Evolutionary conservation across 2,329 filamentous ascomycete genomes (phyloP), one percentile per base, ranked within the genome.

Genomic region (Fusarium temperatum): DNA sequence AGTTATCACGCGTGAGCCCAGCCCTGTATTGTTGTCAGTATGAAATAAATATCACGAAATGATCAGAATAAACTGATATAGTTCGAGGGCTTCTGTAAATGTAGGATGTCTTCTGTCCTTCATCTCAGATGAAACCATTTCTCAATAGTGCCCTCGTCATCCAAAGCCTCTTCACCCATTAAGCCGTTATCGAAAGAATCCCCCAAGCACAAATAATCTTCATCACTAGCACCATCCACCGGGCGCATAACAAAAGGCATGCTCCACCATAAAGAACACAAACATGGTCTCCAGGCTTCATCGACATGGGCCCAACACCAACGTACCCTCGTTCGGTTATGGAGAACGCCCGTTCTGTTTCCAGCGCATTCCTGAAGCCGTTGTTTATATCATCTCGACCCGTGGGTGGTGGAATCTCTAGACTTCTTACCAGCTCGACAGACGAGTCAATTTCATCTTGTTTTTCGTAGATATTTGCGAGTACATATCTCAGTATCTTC

Each of bases 241-340:
- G 12, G 39, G 5, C 18, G n/a, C n/a, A 47, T 2, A 8, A 22
- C 9, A 45, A 45, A 57, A 15, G 39, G 39, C 7, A 9, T 45
- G 8, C 10, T 26, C 39, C 39, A 7, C 54, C 39, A 1, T 32
- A 26, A 12, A 57, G 38, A 35, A 47, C 8, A 10, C 39, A 57
- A 45, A 45, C 1, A 12, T 35, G 28, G 4, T 47, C 54, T 14
- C 28, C 28, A 9, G 28, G 28, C 9, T 12, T 13, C 28, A 17
- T 57, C 0, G n/a, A 22, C 2, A 26, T 2, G 1, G n/a, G n/a
- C 0, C 28, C 54, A 4, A 14, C 7, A 0, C 28, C 54, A 2
- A 22, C 10, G 15, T 2, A 9, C 10, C 39, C 54, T 12, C 0
- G 2, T 15, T 57, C 18, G 0, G n/a, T 22, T n/a, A 56, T 35